Evolutionary conservation across 495 filamentous ascomycete genomes (phyloP).

Genomic region (Neurospora sublineolata): DNA sequence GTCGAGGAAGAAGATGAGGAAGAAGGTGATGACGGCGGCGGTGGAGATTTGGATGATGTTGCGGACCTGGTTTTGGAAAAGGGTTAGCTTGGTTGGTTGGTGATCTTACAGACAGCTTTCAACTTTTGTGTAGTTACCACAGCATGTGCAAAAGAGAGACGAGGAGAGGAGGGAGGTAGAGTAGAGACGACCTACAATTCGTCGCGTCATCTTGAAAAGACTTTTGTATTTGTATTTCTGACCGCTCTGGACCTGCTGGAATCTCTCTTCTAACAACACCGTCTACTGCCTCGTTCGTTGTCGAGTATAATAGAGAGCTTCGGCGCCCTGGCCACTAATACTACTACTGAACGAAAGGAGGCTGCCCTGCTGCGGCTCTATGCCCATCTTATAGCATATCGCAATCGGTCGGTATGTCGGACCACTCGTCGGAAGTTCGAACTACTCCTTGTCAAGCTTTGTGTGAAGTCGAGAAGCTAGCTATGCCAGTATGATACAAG

Average conservation of each 20-base stretch:
- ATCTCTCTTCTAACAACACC: not conserved
- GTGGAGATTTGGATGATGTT: conserved; percentile 69
- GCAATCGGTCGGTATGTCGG: not conserved
- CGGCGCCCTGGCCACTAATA: not conserved
- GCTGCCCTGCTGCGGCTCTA: not conserved
- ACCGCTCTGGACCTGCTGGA: not conserved
- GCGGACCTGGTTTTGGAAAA: conserved; percentile 46
- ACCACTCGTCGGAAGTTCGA: not conserved
- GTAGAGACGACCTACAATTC: conserved; percentile 27
- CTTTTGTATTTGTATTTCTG: not conserved
- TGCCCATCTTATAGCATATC: conserved; percentile 3
- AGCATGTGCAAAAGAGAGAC: not conserved
- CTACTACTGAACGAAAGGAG: not conserved
- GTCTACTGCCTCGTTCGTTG: not conserved
- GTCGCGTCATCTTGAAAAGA: conserved; percentile 25
- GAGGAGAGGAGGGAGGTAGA: not conserved
- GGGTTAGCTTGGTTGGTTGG: not conserved
- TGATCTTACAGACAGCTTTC: not conserved
- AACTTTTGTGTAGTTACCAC: not conserved
- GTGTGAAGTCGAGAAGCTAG: not conserved
- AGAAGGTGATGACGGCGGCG: conserved; percentile 51
- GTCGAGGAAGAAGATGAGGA: conserved; percentile 68
- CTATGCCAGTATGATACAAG: not conserved
- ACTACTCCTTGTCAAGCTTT: not conserved
- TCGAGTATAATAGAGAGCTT: not conserved